Base-by-base conservation (phyloP, 345 rosid genomes). In the Lagerstroemia speciosa region DNA sequence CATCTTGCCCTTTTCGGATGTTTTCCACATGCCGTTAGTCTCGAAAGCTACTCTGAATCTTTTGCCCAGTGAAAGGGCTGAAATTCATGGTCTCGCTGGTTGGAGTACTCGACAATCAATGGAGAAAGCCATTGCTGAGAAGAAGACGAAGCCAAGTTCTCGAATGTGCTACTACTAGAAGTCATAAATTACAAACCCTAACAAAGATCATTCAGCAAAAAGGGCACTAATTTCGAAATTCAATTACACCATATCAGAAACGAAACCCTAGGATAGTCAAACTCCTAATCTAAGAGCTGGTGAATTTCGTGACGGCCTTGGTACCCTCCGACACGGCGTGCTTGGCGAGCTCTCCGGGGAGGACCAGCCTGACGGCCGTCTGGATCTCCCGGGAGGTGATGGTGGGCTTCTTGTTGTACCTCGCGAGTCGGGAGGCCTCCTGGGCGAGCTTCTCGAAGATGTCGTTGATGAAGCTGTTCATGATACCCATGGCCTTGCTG, bases 401-500 rank as follows among this genome's bases (percentile, higher is more conserved):
- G 32, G 74, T 74, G 26, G 73, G 78, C 70, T 74, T 74, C 74
- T 70, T 74, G 70, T 74, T 74, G 43, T 74, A 74, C 57, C 76
- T 68, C 12, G 76, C 72, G 30, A 73, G 76, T 27, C 76, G 65
- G 43, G 76, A 68, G 0, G 76, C 64, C 20, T 73, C 76, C 64
- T 73, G 72, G 16, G 76, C 76, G 62, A 73, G 55, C 40, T 73
- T 73, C 69, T 73, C 76, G 27, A 73, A 73, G 60, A 73, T 73
- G 32, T 73, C 76, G 33, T 74, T 74, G 60, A 74, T 74, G 58
- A 74, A 74, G 36, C 72, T 68, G 69, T 74, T 74, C 77, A 69
- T 74, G 65, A 74, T 74, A 6, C 77, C 77, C 77, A 74, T 74
- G 30, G 77, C 77, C 73, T 74, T 74, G 69, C 77, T 74, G 9